These are phyloP conservation scores for Dryadomyces sulphureus DNA, from an alignment of 2,329 filamentous ascomycete species.

Conservation along the genomic window DNA sequence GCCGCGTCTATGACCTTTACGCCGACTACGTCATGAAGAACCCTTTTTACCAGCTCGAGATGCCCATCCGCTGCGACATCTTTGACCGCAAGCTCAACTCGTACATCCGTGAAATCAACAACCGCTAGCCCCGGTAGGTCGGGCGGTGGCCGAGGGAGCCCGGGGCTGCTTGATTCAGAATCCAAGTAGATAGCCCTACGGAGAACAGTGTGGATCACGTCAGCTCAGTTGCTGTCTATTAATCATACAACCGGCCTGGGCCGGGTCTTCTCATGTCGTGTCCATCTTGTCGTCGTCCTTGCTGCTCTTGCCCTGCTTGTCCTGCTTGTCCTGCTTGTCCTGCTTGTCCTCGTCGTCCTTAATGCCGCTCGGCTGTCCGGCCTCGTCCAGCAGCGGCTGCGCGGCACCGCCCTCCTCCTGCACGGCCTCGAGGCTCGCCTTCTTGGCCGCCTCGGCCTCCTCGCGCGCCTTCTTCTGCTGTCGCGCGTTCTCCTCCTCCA, in stretches of 20 bases:
- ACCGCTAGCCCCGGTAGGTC: conserved; percentile 22
- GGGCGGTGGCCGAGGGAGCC: background rate
- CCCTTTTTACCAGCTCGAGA: conserved; percentile 94
- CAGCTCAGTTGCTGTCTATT: conserved; percentile 8
- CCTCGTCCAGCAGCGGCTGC: conserved; percentile 41
- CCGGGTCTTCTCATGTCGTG: conserved; percentile 45
- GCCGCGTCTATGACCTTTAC: conserved; percentile 86
- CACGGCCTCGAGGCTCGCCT: conserved; percentile 52
- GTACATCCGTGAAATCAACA: conserved; percentile 63
- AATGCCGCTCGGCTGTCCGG: conserved; percentile 50
- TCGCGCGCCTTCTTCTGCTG: conserved; percentile 74
- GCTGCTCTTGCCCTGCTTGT: conserved; percentile 33
- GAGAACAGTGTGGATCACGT: no score
- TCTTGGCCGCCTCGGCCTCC: conserved; percentile 43
- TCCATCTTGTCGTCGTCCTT: conserved; percentile 72
- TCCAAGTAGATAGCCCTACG: no score
- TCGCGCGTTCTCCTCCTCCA: conserved; percentile 93
- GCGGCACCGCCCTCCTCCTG: conserved; percentile 62
- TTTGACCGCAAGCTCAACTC: conserved; percentile 78
- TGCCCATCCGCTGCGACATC: conserved; percentile 89
- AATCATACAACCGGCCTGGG: conserved; percentile 4
- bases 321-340: conserved; percentile 25
- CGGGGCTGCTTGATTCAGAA: no score
- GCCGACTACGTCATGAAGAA: conserved; percentile 99
- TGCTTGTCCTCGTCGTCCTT: conserved; percentile 25